Conservation (phyloP, 495 filamentous ascomycete genomes). For the Poronia punctata region DNA sequence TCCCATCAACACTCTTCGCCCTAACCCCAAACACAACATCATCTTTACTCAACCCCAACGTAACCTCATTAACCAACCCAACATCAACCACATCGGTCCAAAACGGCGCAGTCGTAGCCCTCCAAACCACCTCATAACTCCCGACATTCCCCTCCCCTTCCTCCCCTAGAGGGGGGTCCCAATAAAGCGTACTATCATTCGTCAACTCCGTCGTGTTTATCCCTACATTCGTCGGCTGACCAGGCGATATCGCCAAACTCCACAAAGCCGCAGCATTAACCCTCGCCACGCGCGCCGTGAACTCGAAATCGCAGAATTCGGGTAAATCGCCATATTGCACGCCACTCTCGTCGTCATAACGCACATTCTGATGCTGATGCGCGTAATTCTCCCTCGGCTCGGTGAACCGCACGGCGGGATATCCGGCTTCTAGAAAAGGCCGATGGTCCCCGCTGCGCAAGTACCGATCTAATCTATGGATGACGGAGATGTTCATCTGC, state of each 20-base stretch:
- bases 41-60: slow-evolving; percentile 43
- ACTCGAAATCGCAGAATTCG: slow-evolving; percentile 48
- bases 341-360: slow-evolving; percentile 30
- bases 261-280: slow-evolving; percentile 46
- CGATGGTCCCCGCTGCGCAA: slow-evolving; percentile 48
- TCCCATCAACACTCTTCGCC: slow-evolving; percentile 38
- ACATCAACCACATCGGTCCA: slow-evolving; percentile 40
- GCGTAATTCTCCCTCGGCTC: slow-evolving; percentile 47
- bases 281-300: slow-evolving; percentile 40
- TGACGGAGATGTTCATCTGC: slow-evolving; percentile 37
- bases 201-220: slow-evolving; percentile 35
- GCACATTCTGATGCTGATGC: slow-evolving; percentile 49
- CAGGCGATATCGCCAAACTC: slow-evolving; percentile 42
- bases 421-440: slow-evolving; percentile 44
- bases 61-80: slow-evolving; percentile 29
- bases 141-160: slow-evolving; percentile 16
- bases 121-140: slow-evolving; percentile 46
- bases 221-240: slow-evolving; percentile 36
- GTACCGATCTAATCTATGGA: slow-evolving; percentile 47
- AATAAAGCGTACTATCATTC: slow-evolving; percentile 40
- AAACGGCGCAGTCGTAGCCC: slow-evolving; percentile 35
- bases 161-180: slow-evolving; percentile 24
- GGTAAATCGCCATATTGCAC: slow-evolving; percentile 45
- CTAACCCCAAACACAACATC: slow-evolving; percentile 47
- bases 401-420: slow-evolving; percentile 45